Evolutionary conservation across 371 early-diverging fungal species (phyloP), one percentile per base, ranked within the genome.

Genomic region (Mortierella sp.): DNA sequence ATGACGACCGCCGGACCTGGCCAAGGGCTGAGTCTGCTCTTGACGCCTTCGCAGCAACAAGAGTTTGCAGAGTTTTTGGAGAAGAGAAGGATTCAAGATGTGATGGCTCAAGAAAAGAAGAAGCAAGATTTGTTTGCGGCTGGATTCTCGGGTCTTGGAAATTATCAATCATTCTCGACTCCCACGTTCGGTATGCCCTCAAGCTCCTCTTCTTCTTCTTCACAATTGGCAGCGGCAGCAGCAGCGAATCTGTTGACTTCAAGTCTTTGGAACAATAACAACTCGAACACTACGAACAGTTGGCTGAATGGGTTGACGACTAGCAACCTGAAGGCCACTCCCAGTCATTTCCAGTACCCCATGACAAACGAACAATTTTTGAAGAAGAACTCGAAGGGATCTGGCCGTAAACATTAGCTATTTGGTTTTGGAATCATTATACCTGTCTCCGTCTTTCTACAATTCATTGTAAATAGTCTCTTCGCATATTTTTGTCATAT

Each of bases 61-160:
- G 82, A 81, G 67, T 81, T 81, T 69, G 58, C 33, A 15, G 62
- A 69, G 67, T 75, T 72, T 48, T n/a, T 75, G 64, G 63, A 81
- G 40, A 72, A 81, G 65, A 57, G 62, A 15, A 67, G 50, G 43
- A 62, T 70, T 24, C 74, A 74, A 11, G 74, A 79, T 24, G 13
- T 70, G 58, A 47, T 73, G 71, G 53, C 45, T 15, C 70, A 74
- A 36, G 80, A 79, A 48, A 74, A 79, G 68, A 70, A 69, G 68
- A 58, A 40, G 57, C 67, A 65, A 19, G 74, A 79, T n/a, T 19
- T 79, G 43, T 28, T 19, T 0, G 45, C 70, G 3, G 80, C 80
- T 5, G 80, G 80, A 22, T 74, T 79, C 58, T 65, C 71, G n/a
- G 33, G 48, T 11, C 53, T 60, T 55, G 59, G 22, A 24, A 40